phyloP scores from a whole-genome alignment of 768 basidiomycete genomes.

The Russula emetica region DNA sequence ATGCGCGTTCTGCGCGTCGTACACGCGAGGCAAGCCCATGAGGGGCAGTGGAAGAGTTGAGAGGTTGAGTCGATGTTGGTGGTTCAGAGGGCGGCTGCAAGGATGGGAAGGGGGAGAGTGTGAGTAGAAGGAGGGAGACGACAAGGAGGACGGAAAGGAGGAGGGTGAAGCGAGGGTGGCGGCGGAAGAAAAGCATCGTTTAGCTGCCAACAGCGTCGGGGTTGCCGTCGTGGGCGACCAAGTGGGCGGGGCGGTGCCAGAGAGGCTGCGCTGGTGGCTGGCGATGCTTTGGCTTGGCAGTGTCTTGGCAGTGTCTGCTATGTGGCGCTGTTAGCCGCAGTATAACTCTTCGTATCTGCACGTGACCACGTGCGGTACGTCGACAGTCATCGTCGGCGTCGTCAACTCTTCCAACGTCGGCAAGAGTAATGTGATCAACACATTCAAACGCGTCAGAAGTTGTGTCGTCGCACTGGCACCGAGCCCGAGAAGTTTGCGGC shows the following conservation, averaged over 20 bases:
- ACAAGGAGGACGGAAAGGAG: conserved; percentile 23
- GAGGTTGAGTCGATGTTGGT: neutral
- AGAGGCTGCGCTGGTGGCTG: neutral
- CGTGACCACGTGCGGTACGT: no score
- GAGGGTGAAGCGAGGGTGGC: conserved; percentile 27
- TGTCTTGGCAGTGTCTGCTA: no score
- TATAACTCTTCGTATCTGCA: no score
- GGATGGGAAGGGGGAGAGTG: conserved; percentile 1
- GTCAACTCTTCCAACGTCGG: no score
- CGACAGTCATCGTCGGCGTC: no score
- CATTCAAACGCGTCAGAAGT: no score
- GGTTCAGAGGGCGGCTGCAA: neutral
- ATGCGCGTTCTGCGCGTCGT: conserved; percentile 23
- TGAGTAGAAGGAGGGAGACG: conserved; percentile 22
- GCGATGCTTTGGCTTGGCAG: no score
- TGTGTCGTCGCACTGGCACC: no score
- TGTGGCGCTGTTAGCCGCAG: no score
- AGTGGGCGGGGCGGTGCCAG: neutral
- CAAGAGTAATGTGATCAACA: no score
- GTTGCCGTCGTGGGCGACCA: neutral
- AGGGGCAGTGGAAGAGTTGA: neutral
- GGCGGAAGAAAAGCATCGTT: conserved; percentile 17
- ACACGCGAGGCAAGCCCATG: conserved; percentile 16
- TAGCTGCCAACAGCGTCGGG: neutral
- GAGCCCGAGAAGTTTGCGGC: no score